phyloP scores from a whole-genome alignment of 2,329 filamentous ascomycete species.

The Pseudocercospora macadamiae region DNA sequence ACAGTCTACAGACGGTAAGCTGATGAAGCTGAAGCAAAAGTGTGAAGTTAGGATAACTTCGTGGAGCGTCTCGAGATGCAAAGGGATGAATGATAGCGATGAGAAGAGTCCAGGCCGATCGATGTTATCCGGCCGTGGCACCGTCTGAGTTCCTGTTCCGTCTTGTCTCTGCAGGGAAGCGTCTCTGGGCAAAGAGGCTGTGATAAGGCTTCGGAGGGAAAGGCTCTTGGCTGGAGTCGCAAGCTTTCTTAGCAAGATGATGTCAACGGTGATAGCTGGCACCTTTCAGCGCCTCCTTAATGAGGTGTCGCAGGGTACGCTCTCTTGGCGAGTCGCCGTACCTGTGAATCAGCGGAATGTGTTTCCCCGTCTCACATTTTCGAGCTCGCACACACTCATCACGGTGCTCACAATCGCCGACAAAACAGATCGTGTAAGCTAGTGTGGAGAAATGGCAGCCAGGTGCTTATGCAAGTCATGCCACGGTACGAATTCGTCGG shows the following conservation, averaged over 20 bases:
- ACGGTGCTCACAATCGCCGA: not conserved
- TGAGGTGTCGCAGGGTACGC: not conserved
- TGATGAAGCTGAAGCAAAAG: too few species aligned
- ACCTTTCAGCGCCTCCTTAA: not conserved
- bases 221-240: not conserved
- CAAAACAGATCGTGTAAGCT: not conserved
- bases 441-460: not conserved
- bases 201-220: not conserved
- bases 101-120: not conserved
- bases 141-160: not conserved
- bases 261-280: not conserved
- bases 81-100: too few species aligned
- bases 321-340: not conserved
- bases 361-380: not conserved
- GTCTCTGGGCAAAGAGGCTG: not conserved
- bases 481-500: not conserved
- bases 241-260: not conserved
- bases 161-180: not conserved
- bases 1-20: too few species aligned
- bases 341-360: not conserved
- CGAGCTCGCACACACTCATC: not conserved
- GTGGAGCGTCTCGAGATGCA: too few species aligned
- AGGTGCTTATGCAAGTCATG: not conserved
- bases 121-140: not conserved
- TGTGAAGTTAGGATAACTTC: too few species aligned